Percentiles rank a stretch among this genome's conserved stretches.
phyloP scores from a whole-genome alignment of 169 alveolate genomes.

The Babesia microti region DNA sequence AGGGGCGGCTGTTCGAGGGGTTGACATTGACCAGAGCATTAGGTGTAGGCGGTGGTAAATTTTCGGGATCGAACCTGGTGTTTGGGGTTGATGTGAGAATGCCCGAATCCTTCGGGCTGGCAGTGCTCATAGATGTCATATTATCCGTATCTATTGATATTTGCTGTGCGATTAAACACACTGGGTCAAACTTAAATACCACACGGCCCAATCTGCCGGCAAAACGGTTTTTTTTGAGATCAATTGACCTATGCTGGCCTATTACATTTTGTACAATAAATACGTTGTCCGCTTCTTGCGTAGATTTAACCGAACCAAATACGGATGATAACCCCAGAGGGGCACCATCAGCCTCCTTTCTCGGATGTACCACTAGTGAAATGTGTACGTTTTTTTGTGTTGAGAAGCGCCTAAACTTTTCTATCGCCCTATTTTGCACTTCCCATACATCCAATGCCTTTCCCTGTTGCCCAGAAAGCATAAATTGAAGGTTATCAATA shows the following conservation, averaged over 20 bases:
- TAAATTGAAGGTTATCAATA: conserved; percentile 84
- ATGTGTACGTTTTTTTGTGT: conserved; percentile 81
- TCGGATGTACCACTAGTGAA: conserved; percentile 88
- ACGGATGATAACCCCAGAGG: conserved; percentile 78
- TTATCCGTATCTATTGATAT: conserved; percentile 31
- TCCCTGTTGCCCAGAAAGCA: conserved; percentile 73
- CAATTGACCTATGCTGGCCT: conserved; percentile 69
- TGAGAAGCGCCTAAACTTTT: conserved; percentile 75
- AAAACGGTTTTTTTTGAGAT: conserved; percentile 82
- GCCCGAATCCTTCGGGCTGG: conserved; percentile 17
- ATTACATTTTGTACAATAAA: conserved; percentile 71
- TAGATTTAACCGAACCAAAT: conserved; percentile 89
- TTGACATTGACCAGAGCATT: conserved; percentile 1
- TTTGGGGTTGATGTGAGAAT: neutral
- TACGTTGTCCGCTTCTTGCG: conserved; percentile 92
- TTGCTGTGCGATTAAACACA: conserved; percentile 39
- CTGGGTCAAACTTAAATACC: conserved; percentile 65
- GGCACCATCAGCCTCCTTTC: conserved; percentile 83
- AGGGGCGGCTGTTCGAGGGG: neutral
- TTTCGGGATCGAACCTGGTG: conserved; percentile 1
- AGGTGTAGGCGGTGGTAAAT: neutral
- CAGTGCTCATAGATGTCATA: conserved; percentile 36
- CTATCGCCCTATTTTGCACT: conserved; percentile 77
- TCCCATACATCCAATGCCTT: conserved; percentile 73
- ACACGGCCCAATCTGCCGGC: conserved; percentile 85